phyloP scores from a whole-genome alignment of 108 stramenopile genomes.

The Seminavis robusta region DNA sequence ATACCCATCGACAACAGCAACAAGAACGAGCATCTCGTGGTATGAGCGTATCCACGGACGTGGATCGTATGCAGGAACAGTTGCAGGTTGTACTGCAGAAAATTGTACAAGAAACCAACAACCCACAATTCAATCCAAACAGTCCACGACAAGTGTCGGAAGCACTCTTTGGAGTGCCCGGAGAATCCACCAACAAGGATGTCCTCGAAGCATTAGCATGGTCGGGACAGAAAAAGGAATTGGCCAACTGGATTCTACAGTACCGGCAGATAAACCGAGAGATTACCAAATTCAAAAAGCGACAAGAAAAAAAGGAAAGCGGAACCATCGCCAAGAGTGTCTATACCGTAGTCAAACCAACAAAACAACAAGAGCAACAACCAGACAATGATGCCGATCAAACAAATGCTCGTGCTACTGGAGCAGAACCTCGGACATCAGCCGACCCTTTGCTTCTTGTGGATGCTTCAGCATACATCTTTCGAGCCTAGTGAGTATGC shows the following conservation, averaged over 20 bases:
- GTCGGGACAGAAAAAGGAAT: conserved; percentile 42
- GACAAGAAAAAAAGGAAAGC: conserved; percentile 13
- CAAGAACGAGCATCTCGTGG: no score
- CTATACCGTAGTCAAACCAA: background rate
- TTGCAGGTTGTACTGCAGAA: no score
- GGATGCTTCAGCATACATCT: conserved; percentile 86
- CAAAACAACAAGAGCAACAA: background rate
- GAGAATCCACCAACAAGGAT: conserved; percentile 62
- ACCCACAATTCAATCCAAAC: conserved; percentile 61
- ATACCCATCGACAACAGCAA: no score
- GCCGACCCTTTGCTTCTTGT: conserved; percentile 67
- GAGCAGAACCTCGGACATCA: background rate
- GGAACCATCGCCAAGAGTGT: background rate
- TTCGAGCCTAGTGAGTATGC: conserved; percentile 80
- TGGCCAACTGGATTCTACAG: conserved; percentile 47
- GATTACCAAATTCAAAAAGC: conserved; percentile 31
- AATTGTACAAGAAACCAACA: conserved; percentile 28
- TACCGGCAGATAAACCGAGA: conserved; percentile 39
- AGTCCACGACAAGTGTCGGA: conserved; percentile 68
- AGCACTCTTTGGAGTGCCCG: conserved; percentile 57
- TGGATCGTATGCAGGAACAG: no score
- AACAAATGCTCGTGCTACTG: no score
- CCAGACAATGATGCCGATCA: no score
- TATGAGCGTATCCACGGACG: no score
- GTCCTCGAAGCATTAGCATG: conserved; percentile 71